Evolutionary conservation across 2,329 filamentous ascomycete species (phyloP).

Genomic region (Akanthomyces dipterigenus): DNA sequence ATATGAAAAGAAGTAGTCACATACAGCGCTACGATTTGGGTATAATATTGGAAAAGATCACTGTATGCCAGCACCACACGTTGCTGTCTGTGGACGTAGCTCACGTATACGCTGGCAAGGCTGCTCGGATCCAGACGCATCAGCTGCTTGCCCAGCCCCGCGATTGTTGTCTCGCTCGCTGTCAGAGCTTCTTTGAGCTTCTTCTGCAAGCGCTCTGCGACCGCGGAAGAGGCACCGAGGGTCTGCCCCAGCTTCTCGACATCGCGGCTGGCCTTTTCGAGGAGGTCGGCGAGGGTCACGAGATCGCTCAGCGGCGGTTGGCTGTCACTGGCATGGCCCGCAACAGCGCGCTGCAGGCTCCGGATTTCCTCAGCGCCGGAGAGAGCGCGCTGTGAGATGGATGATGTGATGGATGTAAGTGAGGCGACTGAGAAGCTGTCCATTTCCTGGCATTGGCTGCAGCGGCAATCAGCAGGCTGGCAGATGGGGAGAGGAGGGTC

Average conservation of each 20-base stretch:
- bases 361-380: slow-evolving; percentile 4
- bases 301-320: not conserved
- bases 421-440: not conserved
- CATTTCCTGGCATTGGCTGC: not conserved
- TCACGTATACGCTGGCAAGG: not conserved
- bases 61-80: not conserved
- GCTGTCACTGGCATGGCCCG: not conserved
- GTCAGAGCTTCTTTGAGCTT: not conserved
- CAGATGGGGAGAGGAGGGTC: not conserved
- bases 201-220: not conserved
- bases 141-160: not conserved
- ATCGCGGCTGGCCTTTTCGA: not conserved
- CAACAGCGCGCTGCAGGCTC: not conserved
- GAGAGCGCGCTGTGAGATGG: not conserved
- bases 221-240: not conserved
- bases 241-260: not conserved
- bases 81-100: not conserved
- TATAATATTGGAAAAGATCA: not conserved
- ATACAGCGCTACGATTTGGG: not conserved
- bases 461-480: not conserved
- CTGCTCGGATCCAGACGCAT: not conserved
- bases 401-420: not conserved
- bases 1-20: not conserved
- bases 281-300: not conserved
- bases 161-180: not conserved